Conservation (phyloP, 2,329 filamentous ascomycete genomes). For the Sarocladium brachiariae region DNA sequence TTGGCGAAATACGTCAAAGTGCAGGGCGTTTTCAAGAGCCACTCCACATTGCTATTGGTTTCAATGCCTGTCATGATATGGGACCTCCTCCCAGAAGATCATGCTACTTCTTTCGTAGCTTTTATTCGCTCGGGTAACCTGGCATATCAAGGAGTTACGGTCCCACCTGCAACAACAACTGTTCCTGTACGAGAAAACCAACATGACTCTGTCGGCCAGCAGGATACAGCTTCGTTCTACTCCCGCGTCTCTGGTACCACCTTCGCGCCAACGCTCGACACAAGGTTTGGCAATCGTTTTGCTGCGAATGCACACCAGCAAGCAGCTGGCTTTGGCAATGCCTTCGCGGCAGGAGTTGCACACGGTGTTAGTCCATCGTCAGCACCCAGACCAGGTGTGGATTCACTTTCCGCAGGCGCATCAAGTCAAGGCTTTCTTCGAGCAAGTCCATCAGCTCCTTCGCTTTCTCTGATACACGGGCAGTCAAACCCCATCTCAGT, state of each 20-base stretch:
- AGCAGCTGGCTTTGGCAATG: not conserved
- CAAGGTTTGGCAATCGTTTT: constrained; percentile 15
- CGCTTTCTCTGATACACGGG: not conserved
- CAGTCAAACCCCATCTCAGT: constrained; percentile 14
- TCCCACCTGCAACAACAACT: constrained; percentile 16
- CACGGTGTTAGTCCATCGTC: not conserved
- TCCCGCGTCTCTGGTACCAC: constrained; percentile 28
- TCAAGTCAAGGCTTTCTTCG: not conserved
- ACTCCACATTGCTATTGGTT: constrained; percentile 50
- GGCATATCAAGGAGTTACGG: constrained; percentile 24
- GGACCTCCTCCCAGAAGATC: constrained; percentile 52
- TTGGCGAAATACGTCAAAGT: constrained; percentile 55
- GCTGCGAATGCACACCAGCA: not conserved
- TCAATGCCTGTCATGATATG: constrained; percentile 54
- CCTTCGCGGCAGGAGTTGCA: not conserved
- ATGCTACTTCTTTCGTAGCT: constrained; percentile 50
- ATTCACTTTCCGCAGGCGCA: not conserved
- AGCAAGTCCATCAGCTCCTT: not conserved
- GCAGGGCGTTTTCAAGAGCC: constrained; percentile 55
- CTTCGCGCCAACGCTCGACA: constrained; percentile 23
- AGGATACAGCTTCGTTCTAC: constrained; percentile 23
- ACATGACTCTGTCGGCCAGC: constrained; percentile 13
- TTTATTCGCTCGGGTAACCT: constrained; percentile 55
- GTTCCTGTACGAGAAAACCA: constrained; percentile 18
- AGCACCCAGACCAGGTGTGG: not conserved